phyloP scores from a whole-genome alignment of 805 yeast genomes.

The Kluyveromyces aestuarii region DNA sequence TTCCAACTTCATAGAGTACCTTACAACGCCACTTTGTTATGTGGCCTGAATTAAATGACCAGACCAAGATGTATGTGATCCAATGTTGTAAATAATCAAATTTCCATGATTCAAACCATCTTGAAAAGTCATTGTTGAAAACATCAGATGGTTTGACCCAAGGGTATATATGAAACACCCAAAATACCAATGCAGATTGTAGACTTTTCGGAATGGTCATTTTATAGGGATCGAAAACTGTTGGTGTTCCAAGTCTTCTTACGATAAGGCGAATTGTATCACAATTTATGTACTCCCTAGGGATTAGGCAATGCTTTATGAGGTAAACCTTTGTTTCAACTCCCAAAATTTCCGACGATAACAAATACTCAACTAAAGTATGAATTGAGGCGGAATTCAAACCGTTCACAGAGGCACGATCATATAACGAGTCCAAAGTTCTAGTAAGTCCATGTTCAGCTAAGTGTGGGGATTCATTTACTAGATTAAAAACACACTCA shows the following conservation, averaged over 20 bases:
- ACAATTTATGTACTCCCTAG: slow-evolving; percentile 21
- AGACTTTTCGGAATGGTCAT: slow-evolving; percentile 12
- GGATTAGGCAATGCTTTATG: slow-evolving; percentile 21
- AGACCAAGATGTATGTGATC: slow-evolving; percentile 28
- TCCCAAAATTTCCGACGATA: slow-evolving; percentile 5
- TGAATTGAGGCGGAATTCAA: slow-evolving; percentile 10
- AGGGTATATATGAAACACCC: slow-evolving; percentile 29
- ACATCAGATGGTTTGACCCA: slow-evolving; percentile 13
- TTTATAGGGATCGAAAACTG: slow-evolving; percentile 15
- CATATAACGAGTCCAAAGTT: slow-evolving; percentile 5
- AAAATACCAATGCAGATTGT: slow-evolving; percentile 24
- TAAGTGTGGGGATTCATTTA: not conserved
- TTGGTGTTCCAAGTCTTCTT: slow-evolving; percentile 24
- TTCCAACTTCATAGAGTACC: slow-evolving; percentile 15
- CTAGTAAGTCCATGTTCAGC: not conserved
- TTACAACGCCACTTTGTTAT: slow-evolving; percentile 25
- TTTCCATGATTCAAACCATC: slow-evolving; percentile 29
- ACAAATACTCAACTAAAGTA: slow-evolving; percentile 12
- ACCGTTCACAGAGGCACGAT: slow-evolving; percentile 12
- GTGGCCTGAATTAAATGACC: slow-evolving; percentile 24
- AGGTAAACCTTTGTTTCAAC: slow-evolving; percentile 15
- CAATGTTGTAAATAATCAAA: slow-evolving; percentile 29
- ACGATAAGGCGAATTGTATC: slow-evolving; percentile 20
- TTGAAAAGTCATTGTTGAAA: slow-evolving; percentile 15
- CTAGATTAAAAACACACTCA: not conserved